A percentile compares a stretch with the other conserved stretches of the same genome.
These are phyloP conservation scores for Ogataea hybrid DNA, from an alignment of 1,139 yeast species.

Conservation along the genomic window DNA sequence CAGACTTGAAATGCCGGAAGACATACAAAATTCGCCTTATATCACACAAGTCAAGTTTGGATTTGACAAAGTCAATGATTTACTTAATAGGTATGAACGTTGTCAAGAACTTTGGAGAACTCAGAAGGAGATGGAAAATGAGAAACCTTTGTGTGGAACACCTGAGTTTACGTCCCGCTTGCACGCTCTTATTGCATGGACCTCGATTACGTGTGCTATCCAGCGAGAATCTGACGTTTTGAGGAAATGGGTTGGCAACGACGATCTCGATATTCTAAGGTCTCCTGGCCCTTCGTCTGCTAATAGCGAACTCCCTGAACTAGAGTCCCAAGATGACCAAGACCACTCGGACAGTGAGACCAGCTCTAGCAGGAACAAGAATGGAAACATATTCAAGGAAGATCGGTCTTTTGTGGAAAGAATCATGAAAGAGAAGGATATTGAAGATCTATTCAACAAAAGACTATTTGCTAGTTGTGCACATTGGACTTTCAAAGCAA, in stretches of 20 bases:
- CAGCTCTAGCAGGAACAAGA: constrained; percentile 17
- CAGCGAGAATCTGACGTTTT: constrained; percentile 55
- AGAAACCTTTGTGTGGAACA: constrained; percentile 69
- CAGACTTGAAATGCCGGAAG: constrained; percentile 41
- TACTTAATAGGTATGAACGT: constrained; percentile 62
- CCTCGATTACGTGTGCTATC: constrained; percentile 70
- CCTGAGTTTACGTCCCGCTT: constrained; percentile 63
- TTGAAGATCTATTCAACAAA: constrained; percentile 58
- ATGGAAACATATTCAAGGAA: constrained; percentile 49
- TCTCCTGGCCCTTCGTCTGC: constrained; percentile 15
- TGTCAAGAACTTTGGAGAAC: constrained; percentile 83
- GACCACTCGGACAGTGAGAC: constrained; percentile 2
- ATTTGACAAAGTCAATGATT: constrained; percentile 47
- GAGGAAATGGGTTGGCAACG: constrained; percentile 76
- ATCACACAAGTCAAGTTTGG: constrained; percentile 29
- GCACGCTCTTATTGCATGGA: constrained; percentile 85
- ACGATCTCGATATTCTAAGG: constrained; percentile 56
- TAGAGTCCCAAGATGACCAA: background rate
- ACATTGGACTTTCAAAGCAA: constrained; percentile 78
- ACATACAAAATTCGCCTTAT: constrained; percentile 29
- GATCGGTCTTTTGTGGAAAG: constrained; percentile 79
- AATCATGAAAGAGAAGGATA: constrained; percentile 81
- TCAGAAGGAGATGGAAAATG: constrained; percentile 70
- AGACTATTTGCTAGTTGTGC: constrained; percentile 60
- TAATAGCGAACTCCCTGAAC: background rate